Conservation (phyloP, 768 basidiomycete species). For the Termitomyces sp. region DNA sequence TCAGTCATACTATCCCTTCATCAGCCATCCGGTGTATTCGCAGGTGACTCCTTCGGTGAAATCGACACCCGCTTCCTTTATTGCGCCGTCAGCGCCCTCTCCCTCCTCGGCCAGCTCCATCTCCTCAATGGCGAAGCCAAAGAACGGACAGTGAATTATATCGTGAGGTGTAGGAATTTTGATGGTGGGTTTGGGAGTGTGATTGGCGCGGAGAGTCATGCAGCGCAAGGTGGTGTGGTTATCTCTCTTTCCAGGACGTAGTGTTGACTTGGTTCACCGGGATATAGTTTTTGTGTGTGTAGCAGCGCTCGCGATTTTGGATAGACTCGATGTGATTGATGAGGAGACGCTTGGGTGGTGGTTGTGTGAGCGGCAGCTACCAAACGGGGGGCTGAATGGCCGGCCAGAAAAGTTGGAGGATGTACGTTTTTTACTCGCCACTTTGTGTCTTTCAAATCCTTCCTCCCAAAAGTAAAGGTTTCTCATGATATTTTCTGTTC, state of each 20-base stretch:
- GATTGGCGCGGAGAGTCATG: constrained; percentile 89
- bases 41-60: constrained; percentile 91
- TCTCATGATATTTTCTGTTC: neutral
- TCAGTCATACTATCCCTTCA: constrained; percentile 83
- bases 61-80: constrained; percentile 88
- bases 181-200: constrained; percentile 90
- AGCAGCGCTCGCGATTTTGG: constrained; percentile 83
- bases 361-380: constrained; percentile 90
- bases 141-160: constrained; percentile 66
- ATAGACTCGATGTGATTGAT: constrained; percentile 77
- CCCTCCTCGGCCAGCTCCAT: constrained; percentile 72
- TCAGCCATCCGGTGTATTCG: constrained; percentile 81
- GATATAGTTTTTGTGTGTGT: constrained; percentile 81
- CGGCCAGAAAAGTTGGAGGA: constrained; percentile 98
- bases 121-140: constrained; percentile 61
- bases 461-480: neutral
- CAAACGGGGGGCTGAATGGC: constrained; percentile 92
- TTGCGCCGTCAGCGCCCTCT: constrained; percentile 79
- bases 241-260: neutral
- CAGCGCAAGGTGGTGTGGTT: constrained; percentile 70
- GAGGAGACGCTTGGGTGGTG: constrained; percentile 83
- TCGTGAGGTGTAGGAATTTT: constrained; percentile 81
- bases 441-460: neutral
- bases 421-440: constrained; percentile 45
- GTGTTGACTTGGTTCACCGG: neutral